Base-by-base conservation (phyloP, 2,329 filamentous ascomycete genomes). In the Rhynchosporium secalis region DNA sequence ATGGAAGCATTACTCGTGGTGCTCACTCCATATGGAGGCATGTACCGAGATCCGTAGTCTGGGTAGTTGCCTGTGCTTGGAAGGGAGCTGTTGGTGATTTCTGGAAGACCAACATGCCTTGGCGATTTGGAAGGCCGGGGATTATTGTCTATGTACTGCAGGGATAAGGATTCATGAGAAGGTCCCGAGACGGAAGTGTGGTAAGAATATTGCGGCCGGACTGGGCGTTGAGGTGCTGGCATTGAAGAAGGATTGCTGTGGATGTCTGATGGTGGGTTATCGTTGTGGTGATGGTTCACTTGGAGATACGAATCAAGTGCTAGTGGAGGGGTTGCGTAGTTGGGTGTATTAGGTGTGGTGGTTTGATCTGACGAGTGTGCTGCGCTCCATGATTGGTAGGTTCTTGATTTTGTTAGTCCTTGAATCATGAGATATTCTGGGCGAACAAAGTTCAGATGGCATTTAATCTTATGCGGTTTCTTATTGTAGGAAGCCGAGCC, bases 81-180 rank as follows among this genome's bases (percentile, higher is more conserved):
- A 10, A 36, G 6, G 6, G 43, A 47, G 12, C 63, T 54, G 9
- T 60, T 65, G 2, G 69, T 66, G 12, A 69, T 41, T 10, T 72
- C 69, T 9, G 69, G 65, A 15, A 71, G 69, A 15, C 62, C 70
- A 45, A 66, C 62, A 62, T 74, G 72, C 9, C 73, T 64, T 41
- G 73, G 73, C 5, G 72, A 74, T 55, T 74, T 74, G 13, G 70
- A 45, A 15, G 72, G 72, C 13, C 73, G 64, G 7, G 72, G 72
- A 52, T 74, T 74, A 47, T 61, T 70, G 59, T 74, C 71, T 13
- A 72, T 61, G 54, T 70, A 73, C 8, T 68, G 64, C 26, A 69
- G 62, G 15, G 66, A 36, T 36, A 36, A 10, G 9, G 65, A 1
- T 63, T 62, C 3, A 47, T 58, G 29, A 57, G 43, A 7, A 2